Percentiles rank a stretch among this genome's conserved stretches.
Evolutionary conservation across 768 basidiomycete species (phyloP).

Genomic region (Boletus rex-veris): DNA sequence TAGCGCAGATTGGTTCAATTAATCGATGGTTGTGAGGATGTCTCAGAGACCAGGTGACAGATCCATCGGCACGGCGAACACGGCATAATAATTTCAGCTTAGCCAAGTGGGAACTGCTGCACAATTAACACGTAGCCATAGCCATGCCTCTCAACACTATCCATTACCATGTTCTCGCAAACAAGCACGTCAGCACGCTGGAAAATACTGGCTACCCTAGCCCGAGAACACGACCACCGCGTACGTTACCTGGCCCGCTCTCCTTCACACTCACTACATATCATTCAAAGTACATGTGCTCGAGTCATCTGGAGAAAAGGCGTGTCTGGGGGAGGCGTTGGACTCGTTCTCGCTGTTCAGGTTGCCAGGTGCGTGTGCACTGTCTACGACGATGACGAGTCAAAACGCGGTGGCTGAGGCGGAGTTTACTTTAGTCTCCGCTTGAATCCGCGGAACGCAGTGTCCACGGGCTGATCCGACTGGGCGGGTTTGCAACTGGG

Average conservation of each 20-base stretch:
- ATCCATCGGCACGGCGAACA: neutral
- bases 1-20: neutral
- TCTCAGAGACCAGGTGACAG: slow-evolving; percentile 10
- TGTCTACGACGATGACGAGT: slow-evolving; percentile 8
- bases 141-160: slow-evolving; percentile 10
- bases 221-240: neutral
- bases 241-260: neutral
- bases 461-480: neutral
- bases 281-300: neutral
- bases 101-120: slow-evolving; percentile 22
- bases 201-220: neutral
- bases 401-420: slow-evolving; percentile 4
- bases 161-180: slow-evolving; percentile 8
- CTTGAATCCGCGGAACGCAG: neutral
- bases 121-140: slow-evolving; percentile 8
- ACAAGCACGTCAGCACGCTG: neutral
- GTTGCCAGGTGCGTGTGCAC: neutral
- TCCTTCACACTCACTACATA: neutral
- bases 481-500: slow-evolving; percentile 13
- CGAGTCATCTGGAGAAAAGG: neutral
- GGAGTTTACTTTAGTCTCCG: slow-evolving; percentile 14
- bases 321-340: neutral
- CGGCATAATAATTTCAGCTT: slow-evolving; percentile 4
- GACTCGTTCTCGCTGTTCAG: neutral
- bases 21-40: slow-evolving; percentile 23